Evolutionary conservation across 495 filamentous ascomycete species (phyloP), one percentile per base, ranked within the genome.

Genomic region (Acidomyces sp.): DNA sequence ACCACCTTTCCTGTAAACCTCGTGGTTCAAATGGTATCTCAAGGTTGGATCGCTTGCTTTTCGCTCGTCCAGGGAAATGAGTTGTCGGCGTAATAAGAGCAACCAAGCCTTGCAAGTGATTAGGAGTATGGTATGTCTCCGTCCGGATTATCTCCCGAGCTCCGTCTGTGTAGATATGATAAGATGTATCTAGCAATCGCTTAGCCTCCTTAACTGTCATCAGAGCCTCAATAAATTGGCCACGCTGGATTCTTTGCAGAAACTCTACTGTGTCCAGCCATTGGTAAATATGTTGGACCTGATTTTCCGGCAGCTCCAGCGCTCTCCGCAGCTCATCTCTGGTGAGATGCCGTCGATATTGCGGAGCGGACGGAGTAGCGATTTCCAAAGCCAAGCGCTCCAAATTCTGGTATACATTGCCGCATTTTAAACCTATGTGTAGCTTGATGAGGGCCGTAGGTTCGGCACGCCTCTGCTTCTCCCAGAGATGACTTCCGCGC

Each of bases 71-170:
- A 5, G 36, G 36, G 21, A 39, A 39, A 4, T 3, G 7, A 7
- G 36, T 39, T 7, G 36, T 39, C 5, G 36, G 36, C 3, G 36
- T 27, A 24, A 39, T 25, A 25, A 39, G 29, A 22, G 16, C 19
- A 25, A 39, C 22, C 16, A 26, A 15, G 7, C 17, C 19, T 12
- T 25, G 10, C 9, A 39, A 11, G 23, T 17, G 15, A 26, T 39
- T 13, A 21, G 18, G 36, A 13, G 29, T 6, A 20, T 27, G 21
- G 17, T 19, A 39, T 25, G 22, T 9, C 19, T 39, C 36, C 21
- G 36, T 39, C 6, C 36, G 36, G 7, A 27, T 28, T 3, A 39
- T 17, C 36, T 39, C 36, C 12, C 23, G 20, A 13, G 11, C 6
- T 21, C 36, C 36, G 13, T 39, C 36, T 7, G 36, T 9, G 15